Base-by-base conservation (phyloP, 768 basidiomycete species). In the Lentinula aciculospora region DNA sequence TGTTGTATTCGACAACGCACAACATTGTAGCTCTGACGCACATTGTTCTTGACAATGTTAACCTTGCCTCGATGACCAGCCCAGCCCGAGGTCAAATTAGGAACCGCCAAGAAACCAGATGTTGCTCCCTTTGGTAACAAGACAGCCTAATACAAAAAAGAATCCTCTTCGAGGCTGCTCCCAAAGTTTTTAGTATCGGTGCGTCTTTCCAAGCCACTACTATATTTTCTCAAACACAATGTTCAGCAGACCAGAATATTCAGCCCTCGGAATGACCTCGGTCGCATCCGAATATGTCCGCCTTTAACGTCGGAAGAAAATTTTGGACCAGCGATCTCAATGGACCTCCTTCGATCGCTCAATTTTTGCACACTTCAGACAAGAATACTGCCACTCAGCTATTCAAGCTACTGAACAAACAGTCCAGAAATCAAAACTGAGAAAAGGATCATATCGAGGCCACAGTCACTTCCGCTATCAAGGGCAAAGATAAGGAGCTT, bases 371-470 rank as follows among this genome's bases (percentile, higher is more conserved):
- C 78, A 94, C 94, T 44, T 81, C 98, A 69, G 96, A 99, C 84
- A 98, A 97, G 84, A 98, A 98, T 83, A 98, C 95, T 53, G 96
- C 96, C 19, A 94, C 92, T 36, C 95, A 98, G 74, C 76, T 98
- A 61, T 98, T 98, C 87, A 95, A 96, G 77, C 85, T 99, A 60
- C 74, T 98, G 46, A 96, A 99, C 86, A 98, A 98, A 83, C 92
- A 94, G 91, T 62, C 92, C 92, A 6, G 94, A 95, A 81, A 86
- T 86, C 60, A 96, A 93, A 81, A 85, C 85, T 71, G 95, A 98
- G 83, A 98, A 99, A 86, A 95, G 96, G 81, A 84, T 86, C 94
- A 94, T 77, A 84, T 98, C 32, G 76, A 83, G 63, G 83, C 88
- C 50, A 76, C 84, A 61, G 91, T 92, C 34, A 83, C 88, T 65